Percentiles rank a stretch among this genome's conserved stretches.
Evolutionary conservation across 2,329 filamentous ascomycete genomes (phyloP).

Genomic region (Sporothrix globosa): DNA sequence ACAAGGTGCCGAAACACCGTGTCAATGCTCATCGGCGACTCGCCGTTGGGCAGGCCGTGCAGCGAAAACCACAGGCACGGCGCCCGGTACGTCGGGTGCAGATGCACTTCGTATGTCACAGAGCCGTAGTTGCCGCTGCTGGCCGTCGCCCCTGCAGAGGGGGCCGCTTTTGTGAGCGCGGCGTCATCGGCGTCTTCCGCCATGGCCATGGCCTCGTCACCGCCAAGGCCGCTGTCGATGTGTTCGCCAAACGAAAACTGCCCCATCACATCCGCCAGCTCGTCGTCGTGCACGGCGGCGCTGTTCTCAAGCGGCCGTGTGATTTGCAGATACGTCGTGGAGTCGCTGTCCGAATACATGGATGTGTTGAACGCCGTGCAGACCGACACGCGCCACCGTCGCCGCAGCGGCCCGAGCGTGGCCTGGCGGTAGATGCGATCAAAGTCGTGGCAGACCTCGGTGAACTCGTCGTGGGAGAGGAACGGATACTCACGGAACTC

Average conservation of each 20-base stretch:
- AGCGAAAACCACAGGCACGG: conserved; percentile 78
- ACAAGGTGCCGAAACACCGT: conserved; percentile 72
- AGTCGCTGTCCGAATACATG: conserved; percentile 49
- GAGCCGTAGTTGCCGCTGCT: conserved; percentile 45
- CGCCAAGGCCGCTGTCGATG: conserved; percentile 31
- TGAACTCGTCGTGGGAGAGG: conserved; percentile 64
- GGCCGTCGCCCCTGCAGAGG: conserved; percentile 26
- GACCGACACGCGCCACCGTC: conserved; percentile 58
- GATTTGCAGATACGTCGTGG: conserved; percentile 60
- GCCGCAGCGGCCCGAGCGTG: conserved; percentile 58
- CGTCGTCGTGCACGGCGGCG: conserved; percentile 43
- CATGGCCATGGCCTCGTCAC: conserved; percentile 16
- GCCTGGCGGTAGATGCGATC: conserved; percentile 63
- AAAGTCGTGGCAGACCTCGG: conserved; percentile 65
- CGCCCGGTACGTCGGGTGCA: conserved; percentile 73
- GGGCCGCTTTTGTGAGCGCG: conserved; percentile 43
- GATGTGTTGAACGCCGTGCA: conserved; percentile 56
- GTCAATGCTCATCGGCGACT: conserved; percentile 65
- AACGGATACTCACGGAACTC: conserved; percentile 62
- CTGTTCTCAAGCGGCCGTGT: conserved; percentile 55
- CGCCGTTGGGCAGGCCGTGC: conserved; percentile 59
- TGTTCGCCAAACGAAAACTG: conserved; percentile 49
- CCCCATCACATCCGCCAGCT: conserved; percentile 53
- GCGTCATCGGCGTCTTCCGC: conserved; percentile 44
- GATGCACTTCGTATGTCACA: conserved; percentile 73